Evolutionary conservation across 2,329 filamentous ascomycete species (phyloP), one percentile per base, ranked within the genome.

Genomic region (Thelonectria rubi): DNA sequence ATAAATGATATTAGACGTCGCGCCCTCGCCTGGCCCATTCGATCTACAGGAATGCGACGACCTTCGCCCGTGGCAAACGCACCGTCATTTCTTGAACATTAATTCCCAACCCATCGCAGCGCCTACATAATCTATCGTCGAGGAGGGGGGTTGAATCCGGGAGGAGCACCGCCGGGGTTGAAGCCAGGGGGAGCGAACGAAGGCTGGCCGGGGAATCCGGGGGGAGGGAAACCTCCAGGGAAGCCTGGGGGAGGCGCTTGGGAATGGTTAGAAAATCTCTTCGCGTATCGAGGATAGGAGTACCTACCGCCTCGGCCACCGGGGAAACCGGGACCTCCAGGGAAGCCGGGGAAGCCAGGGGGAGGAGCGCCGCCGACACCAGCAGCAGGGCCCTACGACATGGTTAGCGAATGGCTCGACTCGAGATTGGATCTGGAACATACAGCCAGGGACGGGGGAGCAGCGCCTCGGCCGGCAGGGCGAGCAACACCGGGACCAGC

Each of bases 401-500:
- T 4, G 30, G 63, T 74, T 58, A 76, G 70, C 37, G 60, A 53
- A 17, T 20, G 18, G 10, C 20, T 42, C 11, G 53, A 37, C 6
- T 43, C 47, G 8, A 8, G 40, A 26, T 20, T 62, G 40, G 52
- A 37, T 37, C 12, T 11, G 9, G 39, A 43, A 54, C 84, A 67
- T 80, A 88, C 94, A 72, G 93, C 92, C 66, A 98, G 84, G 56
- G 94, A 93, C 21, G 78, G 76, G 72, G 94, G 86, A 32, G 92
- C 76, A 64, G 85, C 82, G 68, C 95, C 95, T 78, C 95, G 88
- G 71, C 95, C 95, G 73, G 94, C 94, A 70, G 95, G 93, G 75
- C 93, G 90, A 67, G 93, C 91, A 69, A 98, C 93, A 73, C 95
- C 95, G 65, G 94, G 92, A 51, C 95, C 95, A 69, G 93, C 87